Percentiles rank a stretch among this genome's conserved stretches.
Conservation (phyloP, 176 grass and related monocot species). For the Ensete glaucum region DNA sequence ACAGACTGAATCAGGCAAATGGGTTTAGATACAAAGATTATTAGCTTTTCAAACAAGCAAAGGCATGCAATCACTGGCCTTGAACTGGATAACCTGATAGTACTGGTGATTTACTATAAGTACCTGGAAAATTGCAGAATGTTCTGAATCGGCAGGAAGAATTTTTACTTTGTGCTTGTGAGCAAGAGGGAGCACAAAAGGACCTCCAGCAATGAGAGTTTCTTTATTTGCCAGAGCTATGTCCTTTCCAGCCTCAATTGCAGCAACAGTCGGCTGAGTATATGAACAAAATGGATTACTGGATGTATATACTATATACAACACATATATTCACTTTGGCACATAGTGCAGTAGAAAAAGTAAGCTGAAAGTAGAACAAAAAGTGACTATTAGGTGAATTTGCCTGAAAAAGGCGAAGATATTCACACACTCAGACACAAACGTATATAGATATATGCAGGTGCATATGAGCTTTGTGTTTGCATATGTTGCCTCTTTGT, state of each 20-base stretch:
- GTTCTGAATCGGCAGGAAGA: slow-evolving; percentile 98
- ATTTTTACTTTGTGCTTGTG: slow-evolving; percentile 97
- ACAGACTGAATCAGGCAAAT: no score
- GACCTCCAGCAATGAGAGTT: slow-evolving; percentile 92
- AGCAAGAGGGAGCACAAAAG: slow-evolving; percentile 96
- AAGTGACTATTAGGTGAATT: no score
- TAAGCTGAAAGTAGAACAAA: no score
- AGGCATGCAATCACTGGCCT: background rate
- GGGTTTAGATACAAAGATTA: no score
- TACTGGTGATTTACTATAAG: background rate
- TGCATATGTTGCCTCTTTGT: no score
- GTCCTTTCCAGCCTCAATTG: slow-evolving; percentile 93
- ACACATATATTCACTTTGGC: no score
- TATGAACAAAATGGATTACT: background rate
- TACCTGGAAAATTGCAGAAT: slow-evolving; percentile 99
- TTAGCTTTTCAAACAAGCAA: background rate
- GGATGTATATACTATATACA: no score
- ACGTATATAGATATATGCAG: no score
- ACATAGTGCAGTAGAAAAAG: no score
- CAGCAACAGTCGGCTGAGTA: slow-evolving; percentile 81
- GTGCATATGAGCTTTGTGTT: no score
- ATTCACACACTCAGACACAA: no score
- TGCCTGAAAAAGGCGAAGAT: no score
- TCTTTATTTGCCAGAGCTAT: slow-evolving; percentile 98
- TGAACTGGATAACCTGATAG: background rate